Conservation (phyloP, 192 early-diverging fungal species). For the Coemansia asiatica region DNA sequence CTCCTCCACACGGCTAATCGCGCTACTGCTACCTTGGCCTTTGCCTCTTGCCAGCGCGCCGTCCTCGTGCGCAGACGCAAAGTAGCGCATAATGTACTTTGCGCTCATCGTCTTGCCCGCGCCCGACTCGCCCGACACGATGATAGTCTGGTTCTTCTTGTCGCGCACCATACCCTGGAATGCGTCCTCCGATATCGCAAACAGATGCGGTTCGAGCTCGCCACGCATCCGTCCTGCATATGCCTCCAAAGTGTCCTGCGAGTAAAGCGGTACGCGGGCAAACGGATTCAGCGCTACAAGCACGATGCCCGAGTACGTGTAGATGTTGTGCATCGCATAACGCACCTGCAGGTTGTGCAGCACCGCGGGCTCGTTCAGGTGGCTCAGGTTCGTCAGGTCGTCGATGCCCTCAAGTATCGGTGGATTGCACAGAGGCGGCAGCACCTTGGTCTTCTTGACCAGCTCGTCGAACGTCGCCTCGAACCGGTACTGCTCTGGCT, state of each 20-base stretch:
- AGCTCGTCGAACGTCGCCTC: constrained; percentile 72
- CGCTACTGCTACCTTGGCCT: constrained; percentile 20
- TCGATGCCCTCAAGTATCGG: constrained; percentile 85
- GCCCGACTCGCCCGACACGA: constrained; percentile 95
- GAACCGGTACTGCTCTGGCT: constrained; percentile 48
- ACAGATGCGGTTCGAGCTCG: constrained; percentile 97
- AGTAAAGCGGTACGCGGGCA: constrained; percentile 80
- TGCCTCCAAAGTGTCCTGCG: constrained; percentile 87
- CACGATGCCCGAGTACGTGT: constrained; percentile 99
- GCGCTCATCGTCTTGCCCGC: constrained; percentile 97
- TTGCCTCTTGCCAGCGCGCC: constrained; percentile 11
- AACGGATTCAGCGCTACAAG: constrained; percentile 98
- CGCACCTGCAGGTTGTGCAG: constrained; percentile 89
- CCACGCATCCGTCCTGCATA: constrained; percentile 92
- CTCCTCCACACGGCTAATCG: constrained; percentile 63
- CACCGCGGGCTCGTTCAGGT: constrained; percentile 94
- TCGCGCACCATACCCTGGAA: constrained; percentile 95
- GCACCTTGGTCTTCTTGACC: constrained; percentile 61
- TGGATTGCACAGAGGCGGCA: constrained; percentile 94
- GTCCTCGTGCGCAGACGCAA: constrained; percentile 76
- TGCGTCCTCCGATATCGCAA: constrained; percentile 97
- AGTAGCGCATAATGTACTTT: constrained; percentile 98
- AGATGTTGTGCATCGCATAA: constrained; percentile 91
- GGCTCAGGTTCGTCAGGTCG: constrained; percentile 90
- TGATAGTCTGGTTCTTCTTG: constrained; percentile 94